A percentile compares a stretch with the other conserved stretches of the same genome.
These are phyloP conservation scores for Colletotrichum phormii DNA, from an alignment of 2,329 filamentous ascomycete species.

Conservation along the genomic window DNA sequence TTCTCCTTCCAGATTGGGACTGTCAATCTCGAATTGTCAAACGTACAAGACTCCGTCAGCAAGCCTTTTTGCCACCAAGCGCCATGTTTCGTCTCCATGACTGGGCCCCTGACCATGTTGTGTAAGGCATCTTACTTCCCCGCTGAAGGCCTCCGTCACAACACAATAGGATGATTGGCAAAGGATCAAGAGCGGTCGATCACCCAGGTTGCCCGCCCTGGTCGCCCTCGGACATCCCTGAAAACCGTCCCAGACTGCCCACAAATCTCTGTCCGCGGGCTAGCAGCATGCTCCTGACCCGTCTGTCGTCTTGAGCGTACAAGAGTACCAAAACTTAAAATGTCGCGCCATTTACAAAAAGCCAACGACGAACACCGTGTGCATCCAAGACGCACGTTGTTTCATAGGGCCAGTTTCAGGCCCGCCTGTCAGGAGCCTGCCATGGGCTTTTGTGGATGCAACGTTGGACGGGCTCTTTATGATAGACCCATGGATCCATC, in stretches of 20 bases:
- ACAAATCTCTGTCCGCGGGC: slow-evolving; percentile 5
- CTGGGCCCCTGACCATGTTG: slow-evolving; percentile 26
- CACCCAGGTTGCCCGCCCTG: slow-evolving; percentile 10
- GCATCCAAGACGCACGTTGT: slow-evolving; percentile 28
- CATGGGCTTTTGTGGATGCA: slow-evolving; percentile 33
- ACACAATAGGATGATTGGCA: slow-evolving; percentile 2
- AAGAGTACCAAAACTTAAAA: neutral
- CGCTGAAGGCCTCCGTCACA: neutral
- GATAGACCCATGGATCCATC: slow-evolving; percentile 20
- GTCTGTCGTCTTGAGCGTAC: neutral
- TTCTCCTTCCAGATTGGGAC: slow-evolving; percentile 52
- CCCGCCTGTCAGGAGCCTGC: slow-evolving; percentile 23
- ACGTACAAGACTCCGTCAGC: neutral
- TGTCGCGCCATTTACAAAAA: neutral
- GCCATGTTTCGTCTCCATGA: slow-evolving; percentile 20
- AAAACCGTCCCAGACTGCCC: neutral
- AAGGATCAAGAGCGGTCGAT: slow-evolving; percentile 1
- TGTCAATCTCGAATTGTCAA: slow-evolving; percentile 31
- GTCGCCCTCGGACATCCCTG: slow-evolving; percentile 5
- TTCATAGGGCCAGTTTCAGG: slow-evolving; percentile 33
- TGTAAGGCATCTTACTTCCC: slow-evolving; percentile 10
- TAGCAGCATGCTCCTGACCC: slow-evolving; percentile 6
- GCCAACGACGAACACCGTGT: slow-evolving; percentile 35
- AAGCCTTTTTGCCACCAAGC: slow-evolving; percentile 19
- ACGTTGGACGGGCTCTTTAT: slow-evolving; percentile 38